phyloP scores from a whole-genome alignment of 2,329 filamentous ascomycete species.

The Fusarium verrucosum region DNA sequence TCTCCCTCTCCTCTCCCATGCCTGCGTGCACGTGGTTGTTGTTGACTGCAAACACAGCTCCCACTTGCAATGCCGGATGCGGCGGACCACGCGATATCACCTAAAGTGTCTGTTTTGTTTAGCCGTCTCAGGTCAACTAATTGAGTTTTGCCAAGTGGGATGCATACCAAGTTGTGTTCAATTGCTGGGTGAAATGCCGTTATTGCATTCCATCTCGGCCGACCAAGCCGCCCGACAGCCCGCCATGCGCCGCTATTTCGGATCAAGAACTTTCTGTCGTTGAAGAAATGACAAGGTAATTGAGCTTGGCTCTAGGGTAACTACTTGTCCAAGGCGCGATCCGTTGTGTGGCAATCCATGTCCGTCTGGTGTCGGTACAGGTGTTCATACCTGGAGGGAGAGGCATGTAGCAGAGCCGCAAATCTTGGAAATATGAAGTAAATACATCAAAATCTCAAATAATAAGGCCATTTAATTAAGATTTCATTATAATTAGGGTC shows the following conservation, averaged over 20 bases:
- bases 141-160: neutral
- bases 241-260: neutral
- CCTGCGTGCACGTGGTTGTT: neutral
- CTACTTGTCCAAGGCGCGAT: too few relatives aligned
- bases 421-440: neutral
- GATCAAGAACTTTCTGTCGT: neutral
- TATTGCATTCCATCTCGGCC: neutral
- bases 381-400: neutral
- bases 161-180: too few relatives aligned
- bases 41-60: neutral
- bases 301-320: accelerated
- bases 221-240: neutral
- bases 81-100: neutral
- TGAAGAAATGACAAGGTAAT: accelerated
- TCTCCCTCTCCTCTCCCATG: too few relatives aligned
- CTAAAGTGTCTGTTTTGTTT: neutral
- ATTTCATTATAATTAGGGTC: too few relatives aligned
- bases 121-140: neutral
- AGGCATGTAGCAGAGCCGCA: neutral
- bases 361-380: neutral
- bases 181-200: too few relatives aligned
- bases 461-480: accelerated
- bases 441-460: accelerated
- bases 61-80: neutral
- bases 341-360: neutral